A percentile compares a stretch with the other conserved stretches of the same genome.
Conservation (phyloP, 768 basidiomycete genomes). For the Saitozyma podzolica region DNA sequence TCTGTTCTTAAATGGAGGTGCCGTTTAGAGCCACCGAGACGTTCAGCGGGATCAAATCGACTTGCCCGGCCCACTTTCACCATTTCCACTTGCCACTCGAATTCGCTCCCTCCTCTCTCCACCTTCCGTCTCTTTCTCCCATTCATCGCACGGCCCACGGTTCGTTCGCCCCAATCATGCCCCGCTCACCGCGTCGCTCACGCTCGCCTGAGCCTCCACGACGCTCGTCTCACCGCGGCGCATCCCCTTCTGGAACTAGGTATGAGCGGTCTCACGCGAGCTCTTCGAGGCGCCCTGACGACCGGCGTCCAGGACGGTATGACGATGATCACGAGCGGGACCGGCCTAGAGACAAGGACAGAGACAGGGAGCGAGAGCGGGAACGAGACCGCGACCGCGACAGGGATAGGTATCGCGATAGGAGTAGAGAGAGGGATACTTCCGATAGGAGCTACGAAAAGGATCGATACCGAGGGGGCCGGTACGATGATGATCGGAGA, state of each 20-base stretch:
- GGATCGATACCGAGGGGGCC: slow-evolving; percentile 8
- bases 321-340: slow-evolving; percentile 15
- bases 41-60: too few species aligned
- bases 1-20: too few species aligned
- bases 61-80: too few species aligned
- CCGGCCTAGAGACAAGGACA: not conserved
- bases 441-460: slow-evolving; percentile 9
- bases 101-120: too few species aligned
- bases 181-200: slow-evolving; percentile 27
- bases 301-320: slow-evolving; percentile 20
- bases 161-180: slow-evolving; percentile 13
- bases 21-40: too few species aligned
- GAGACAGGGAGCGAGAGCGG: slow-evolving; percentile 11
- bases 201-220: slow-evolving; percentile 18
- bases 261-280: slow-evolving; percentile 23
- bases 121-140: too few species aligned
- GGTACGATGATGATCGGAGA: slow-evolving; percentile 3
- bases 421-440: slow-evolving; percentile 12
- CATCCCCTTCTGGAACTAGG: slow-evolving; percentile 11
- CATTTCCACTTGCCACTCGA: too few species aligned
- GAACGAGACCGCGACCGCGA: slow-evolving; percentile 16
- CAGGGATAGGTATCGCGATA: slow-evolving; percentile 11
- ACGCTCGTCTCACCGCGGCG: not conserved
- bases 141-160: too few species aligned
- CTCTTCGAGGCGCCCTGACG: slow-evolving; percentile 34